A percentile compares a stretch with the other conserved stretches of the same genome.
Evolutionary conservation across 2,329 filamentous ascomycete species (phyloP).

Genomic region (Rhynchosporium secalis): DNA sequence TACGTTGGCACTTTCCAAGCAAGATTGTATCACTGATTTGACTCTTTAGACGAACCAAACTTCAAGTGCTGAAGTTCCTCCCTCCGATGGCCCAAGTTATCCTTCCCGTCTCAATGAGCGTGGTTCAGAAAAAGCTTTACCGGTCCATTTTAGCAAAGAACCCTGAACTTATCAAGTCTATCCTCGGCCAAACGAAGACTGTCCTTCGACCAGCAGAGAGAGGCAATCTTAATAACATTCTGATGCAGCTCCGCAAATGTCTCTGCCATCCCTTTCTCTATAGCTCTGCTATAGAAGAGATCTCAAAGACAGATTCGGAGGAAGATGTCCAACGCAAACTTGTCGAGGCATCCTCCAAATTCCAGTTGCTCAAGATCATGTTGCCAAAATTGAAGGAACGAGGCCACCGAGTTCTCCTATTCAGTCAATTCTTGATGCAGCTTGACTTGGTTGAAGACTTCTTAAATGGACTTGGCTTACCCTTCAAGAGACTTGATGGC

Average conservation of each 20-base stretch:
- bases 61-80: constrained; percentile 84
- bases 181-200: constrained; percentile 68
- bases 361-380: constrained; percentile 80
- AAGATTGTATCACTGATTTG: constrained; percentile 9
- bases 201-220: constrained; percentile 67
- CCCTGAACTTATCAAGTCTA: constrained; percentile 80
- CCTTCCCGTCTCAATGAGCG: constrained; percentile 90
- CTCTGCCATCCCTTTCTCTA: constrained; percentile 97
- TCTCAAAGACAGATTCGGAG: constrained; percentile 57
- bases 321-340: constrained; percentile 69
- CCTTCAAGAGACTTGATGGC: constrained; percentile 84
- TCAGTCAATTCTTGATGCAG: constrained; percentile 91
- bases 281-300: constrained; percentile 85
- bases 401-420: constrained; percentile 89
- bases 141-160: constrained; percentile 92
- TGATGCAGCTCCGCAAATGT: constrained; percentile 93
- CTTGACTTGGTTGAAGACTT: constrained; percentile 93
- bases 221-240: constrained; percentile 85
- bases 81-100: constrained; percentile 95
- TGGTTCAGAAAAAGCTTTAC: constrained; percentile 90
- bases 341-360: constrained; percentile 87
- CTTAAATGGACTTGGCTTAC: constrained; percentile 69
- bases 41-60: constrained; percentile 71
- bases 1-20: constrained; percentile 11
- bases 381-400: constrained; percentile 82